Evolutionary conservation across 2,329 filamentous ascomycete species (phyloP).

Genomic region (Aureobasidium pullulans): DNA sequence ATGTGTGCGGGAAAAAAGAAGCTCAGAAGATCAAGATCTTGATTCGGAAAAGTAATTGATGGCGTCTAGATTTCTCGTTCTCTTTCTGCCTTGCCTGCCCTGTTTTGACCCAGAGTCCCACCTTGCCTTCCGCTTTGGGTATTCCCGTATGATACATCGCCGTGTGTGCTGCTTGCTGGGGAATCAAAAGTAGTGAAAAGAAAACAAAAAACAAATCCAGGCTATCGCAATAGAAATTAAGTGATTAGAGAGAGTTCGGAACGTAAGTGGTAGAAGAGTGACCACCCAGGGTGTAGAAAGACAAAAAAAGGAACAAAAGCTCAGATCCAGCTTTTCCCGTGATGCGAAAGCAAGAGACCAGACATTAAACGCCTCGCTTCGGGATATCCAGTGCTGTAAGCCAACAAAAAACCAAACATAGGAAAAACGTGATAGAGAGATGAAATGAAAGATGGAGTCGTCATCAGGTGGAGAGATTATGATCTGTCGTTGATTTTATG

Average conservation of each 20-base stretch:
- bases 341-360: background rate
- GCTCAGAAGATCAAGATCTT: background rate
- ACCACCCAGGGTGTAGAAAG: background rate
- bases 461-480: slow-evolving; percentile 6
- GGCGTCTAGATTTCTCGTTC: background rate
- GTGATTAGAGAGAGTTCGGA: slow-evolving; percentile 9
- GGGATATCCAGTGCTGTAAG: slow-evolving; percentile 11
- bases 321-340: background rate
- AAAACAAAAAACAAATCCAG: background rate
- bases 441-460: slow-evolving; percentile 3
- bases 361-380: slow-evolving; percentile 11
- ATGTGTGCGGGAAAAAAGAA: background rate
- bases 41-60: background rate
- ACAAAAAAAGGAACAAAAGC: background rate
- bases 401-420: background rate
- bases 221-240: background rate
- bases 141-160: slow-evolving; percentile 4
- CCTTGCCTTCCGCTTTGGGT: background rate
- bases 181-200: background rate
- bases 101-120: background rate
- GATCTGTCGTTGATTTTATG: slow-evolving; percentile 5
- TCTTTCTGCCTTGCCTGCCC: background rate
- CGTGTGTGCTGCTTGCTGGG: slow-evolving; percentile 2
- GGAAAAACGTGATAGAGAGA: background rate
- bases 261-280: background rate